phyloP scores from a whole-genome alignment of 2,329 filamentous ascomycete species.

The Hypoxylon sp. region DNA sequence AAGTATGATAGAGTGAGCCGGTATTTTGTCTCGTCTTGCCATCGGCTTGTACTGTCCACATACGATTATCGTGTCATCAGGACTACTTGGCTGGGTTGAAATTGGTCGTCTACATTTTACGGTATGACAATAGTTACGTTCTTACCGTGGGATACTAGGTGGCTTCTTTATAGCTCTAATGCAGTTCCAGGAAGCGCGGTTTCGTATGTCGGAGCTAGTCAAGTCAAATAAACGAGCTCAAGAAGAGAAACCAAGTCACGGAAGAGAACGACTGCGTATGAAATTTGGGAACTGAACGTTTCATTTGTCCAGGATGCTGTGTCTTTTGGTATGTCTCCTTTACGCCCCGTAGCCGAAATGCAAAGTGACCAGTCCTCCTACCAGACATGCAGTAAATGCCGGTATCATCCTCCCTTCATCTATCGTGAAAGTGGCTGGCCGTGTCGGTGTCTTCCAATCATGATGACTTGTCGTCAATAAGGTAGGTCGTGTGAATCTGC shows the following conservation, averaged over 20 bases:
- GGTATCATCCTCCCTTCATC: constrained; percentile 31
- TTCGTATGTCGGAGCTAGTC: not conserved
- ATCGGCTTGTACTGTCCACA: not conserved
- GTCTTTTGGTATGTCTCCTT: constrained; percentile 65
- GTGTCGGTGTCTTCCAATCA: constrained; percentile 48
- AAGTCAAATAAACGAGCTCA: not conserved
- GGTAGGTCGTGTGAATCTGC: constrained; percentile 41
- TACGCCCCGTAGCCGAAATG: constrained; percentile 68
- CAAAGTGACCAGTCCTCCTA: constrained; percentile 62
- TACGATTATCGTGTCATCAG: not conserved
- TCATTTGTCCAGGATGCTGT: constrained; percentile 62
- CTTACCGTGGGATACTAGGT: not conserved
- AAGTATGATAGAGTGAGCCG: too few relatives aligned
- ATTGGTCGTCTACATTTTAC: not conserved
- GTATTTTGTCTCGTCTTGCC: too few relatives aligned
- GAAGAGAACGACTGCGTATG: not conserved
- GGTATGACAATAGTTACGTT: not conserved
- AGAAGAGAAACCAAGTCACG: constrained; percentile 9
- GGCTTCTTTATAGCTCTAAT: not conserved
- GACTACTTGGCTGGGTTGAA: not conserved
- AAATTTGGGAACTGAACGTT: constrained; percentile 48
- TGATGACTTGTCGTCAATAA: constrained; percentile 48
- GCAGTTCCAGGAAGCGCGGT: not conserved
- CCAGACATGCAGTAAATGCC: constrained; percentile 47
- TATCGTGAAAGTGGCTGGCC: constrained; percentile 45